These are phyloP conservation scores for Parastagonospora nodorum DNA, from an alignment of 2,329 filamentous ascomycete genomes.

Conservation along the genomic window DNA sequence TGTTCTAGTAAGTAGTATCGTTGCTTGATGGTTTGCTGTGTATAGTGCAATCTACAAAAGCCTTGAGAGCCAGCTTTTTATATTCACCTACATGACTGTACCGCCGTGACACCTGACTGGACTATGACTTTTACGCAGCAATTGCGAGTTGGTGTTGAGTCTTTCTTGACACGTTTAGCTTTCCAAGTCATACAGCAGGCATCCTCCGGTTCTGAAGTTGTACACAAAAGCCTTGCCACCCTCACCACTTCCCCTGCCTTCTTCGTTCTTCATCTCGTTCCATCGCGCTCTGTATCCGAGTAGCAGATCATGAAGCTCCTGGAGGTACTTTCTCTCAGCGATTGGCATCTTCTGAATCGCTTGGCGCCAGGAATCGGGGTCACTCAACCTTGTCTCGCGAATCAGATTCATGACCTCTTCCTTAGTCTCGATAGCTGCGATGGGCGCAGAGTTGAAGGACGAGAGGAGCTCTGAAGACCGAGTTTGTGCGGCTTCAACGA, in stretches of 20 bases:
- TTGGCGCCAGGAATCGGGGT: constrained; percentile 81
- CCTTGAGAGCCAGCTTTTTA: no score
- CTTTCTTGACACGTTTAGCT: constrained; percentile 11
- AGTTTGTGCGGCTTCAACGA: constrained; percentile 76
- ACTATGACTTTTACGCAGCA: no score
- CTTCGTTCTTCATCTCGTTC: constrained; percentile 49
- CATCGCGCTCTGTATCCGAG: constrained; percentile 64
- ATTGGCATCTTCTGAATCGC: constrained; percentile 79
- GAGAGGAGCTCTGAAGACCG: constrained; percentile 67
- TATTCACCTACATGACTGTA: no score
- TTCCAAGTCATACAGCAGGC: constrained; percentile 82
- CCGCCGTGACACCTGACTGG: no score
- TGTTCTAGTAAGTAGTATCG: no score
- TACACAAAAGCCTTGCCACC: constrained; percentile 83
- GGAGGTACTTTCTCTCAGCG: constrained; percentile 79
- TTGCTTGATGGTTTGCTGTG: no score
- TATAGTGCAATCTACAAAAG: no score
- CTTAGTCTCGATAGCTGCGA: constrained; percentile 85
- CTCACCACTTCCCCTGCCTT: constrained; percentile 46
- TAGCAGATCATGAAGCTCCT: constrained; percentile 80
- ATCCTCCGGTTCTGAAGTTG: constrained; percentile 84
- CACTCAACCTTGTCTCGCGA: constrained; percentile 73
- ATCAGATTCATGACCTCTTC: constrained; percentile 82
- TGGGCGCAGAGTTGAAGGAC: constrained; percentile 75
- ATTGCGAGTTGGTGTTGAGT: no score